These are phyloP conservation scores for Clarireedia paspali DNA, from an alignment of 2,329 filamentous ascomycete genomes.

Conservation along the genomic window DNA sequence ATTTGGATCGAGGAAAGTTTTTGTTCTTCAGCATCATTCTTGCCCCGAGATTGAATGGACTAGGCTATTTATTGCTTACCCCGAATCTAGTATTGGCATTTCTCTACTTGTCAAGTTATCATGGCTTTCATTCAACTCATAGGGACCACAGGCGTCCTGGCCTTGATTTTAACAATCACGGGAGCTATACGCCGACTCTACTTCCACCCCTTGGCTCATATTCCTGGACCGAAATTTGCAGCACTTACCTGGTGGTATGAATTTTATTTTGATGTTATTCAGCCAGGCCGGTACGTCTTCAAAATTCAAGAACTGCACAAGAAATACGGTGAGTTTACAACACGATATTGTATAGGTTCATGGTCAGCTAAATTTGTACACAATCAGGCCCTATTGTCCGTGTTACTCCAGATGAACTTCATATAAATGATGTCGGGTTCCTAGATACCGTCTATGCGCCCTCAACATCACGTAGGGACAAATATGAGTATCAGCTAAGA, in stretches of 20 bases:
- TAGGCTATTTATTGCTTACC: too few species aligned
- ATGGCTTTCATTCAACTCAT: not conserved
- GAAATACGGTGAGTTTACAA: constrained; percentile 27
- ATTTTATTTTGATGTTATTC: constrained; percentile 36
- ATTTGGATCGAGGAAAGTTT: too few species aligned
- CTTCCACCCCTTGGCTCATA: not conserved
- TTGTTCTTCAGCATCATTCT: too few species aligned
- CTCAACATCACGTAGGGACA: constrained; percentile 6
- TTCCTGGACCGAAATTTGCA: not conserved
- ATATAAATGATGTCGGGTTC: constrained; percentile 31
- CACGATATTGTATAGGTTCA: not conserved
- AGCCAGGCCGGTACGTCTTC: constrained; percentile 35
- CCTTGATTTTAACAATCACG: not conserved
- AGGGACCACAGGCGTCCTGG: not conserved
- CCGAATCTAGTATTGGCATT: too few species aligned
- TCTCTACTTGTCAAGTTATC: not conserved
- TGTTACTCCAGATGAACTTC: constrained; percentile 32
- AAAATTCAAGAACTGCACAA: constrained; percentile 36
- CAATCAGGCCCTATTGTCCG: constrained; percentile 26
- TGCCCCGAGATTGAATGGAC: too few species aligned
- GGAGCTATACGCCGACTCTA: not conserved
- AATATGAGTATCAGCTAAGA: not conserved
- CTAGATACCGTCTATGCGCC: constrained; percentile 34
- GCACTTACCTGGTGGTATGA: constrained; percentile 26
- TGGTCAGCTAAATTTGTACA: not conserved